phyloP scores from a whole-genome alignment of 2,329 filamentous ascomycete genomes.

The Emergomyces pasteurianus region DNA sequence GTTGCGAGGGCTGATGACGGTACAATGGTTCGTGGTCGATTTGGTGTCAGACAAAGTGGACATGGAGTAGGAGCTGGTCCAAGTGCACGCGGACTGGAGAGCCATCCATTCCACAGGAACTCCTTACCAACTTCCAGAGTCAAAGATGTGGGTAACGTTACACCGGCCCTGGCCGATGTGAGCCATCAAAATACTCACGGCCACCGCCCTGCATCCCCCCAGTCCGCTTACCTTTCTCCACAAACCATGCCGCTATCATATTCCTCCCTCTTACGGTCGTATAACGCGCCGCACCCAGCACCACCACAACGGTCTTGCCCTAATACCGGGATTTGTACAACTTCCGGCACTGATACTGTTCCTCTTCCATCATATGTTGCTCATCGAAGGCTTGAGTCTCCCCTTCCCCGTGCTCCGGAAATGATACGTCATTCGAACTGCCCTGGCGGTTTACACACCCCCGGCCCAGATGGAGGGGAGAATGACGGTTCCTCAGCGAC shows the following conservation, averaged over 20 bases:
- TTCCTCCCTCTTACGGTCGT: background rate
- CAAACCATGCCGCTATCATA: background rate
- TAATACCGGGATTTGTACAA: background rate
- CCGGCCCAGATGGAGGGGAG: background rate
- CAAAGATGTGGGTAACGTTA: background rate
- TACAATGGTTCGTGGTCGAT: slow-evolving; percentile 29
- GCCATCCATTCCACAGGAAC: slow-evolving; percentile 26
- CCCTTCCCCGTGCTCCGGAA: background rate
- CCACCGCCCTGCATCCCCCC: background rate
- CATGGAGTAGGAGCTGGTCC: slow-evolving; percentile 24
- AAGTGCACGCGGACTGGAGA: slow-evolving; percentile 15
- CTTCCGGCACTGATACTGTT: background rate
- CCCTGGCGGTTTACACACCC: background rate
- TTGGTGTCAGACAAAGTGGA: slow-evolving; percentile 29
- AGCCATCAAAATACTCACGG: background rate
- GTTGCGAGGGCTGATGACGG: slow-evolving; percentile 30
- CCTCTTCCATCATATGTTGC: slow-evolving; percentile 6
- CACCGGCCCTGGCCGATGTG: background rate
- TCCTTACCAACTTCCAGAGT: slow-evolving; percentile 16
- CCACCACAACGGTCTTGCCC: slow-evolving; percentile 4
- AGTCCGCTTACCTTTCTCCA: background rate
- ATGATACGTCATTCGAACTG: background rate
- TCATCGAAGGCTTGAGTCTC: background rate
- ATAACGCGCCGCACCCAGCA: slow-evolving; percentile 2
- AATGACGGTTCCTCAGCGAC: slow-evolving; percentile 1